Evolutionary conservation across 441 rosid species (phyloP), one percentile per base, ranked within the genome.

Genomic region (Omphalea diandra): DNA sequence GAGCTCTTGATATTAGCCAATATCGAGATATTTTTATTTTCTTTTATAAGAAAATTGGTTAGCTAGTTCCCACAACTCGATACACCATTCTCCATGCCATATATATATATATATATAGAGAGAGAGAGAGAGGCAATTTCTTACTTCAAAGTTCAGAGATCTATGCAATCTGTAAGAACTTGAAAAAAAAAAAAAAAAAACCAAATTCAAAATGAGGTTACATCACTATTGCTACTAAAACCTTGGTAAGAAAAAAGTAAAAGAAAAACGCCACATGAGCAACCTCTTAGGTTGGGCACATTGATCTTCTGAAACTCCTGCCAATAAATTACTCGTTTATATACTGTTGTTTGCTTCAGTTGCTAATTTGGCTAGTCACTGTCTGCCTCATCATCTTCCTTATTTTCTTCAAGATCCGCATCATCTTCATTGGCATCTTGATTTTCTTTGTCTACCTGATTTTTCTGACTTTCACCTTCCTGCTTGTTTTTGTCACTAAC

Each of bases 401-500:
- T 32, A n/a, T 50, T 31, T 38, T 72, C 70, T 47, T 52, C 63
- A 20, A 52, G 24, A 17, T 59, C 62, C 0, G 61, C 72, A 1
- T 11, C 67, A 26, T 22, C 68, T 2, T 26, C 68, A 17, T 52
- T 49, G 1, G 65, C 69, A 27, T 26, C 66, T 5, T 27, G 18
- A 15, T 69, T 78, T 35, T 65, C 79, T 5, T 69, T 74, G 0
- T 75, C 83, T 31, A 73, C 73, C 50, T 64, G 70, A 33, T 73
- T 81, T 2, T 73, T 65, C 2, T 4, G 52, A 77, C 64, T 65
- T 32, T 76, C 69, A 31, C 33, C 35, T 27, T 72, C 73, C 50
- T 69, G 75, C 71, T 69, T 66, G 58, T 80, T 75, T 67, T 70
- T 70, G 70, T 73, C 75, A 22, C 70, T 31, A 29, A 62, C 70